Conservation (phyloP, 495 filamentous ascomycete genomes). For the Glutinoglossum americanum region DNA sequence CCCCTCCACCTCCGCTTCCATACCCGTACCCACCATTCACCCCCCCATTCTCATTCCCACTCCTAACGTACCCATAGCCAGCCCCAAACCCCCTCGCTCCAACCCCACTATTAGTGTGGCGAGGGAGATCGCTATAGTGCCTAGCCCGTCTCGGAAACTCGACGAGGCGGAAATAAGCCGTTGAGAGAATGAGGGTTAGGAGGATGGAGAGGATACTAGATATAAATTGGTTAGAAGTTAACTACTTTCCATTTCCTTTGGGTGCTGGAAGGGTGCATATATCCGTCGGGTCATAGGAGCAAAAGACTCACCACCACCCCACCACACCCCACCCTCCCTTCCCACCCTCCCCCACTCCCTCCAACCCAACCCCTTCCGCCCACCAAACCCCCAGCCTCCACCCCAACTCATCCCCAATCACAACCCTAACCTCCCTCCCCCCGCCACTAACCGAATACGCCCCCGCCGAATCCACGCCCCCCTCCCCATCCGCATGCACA, state of each 20-base stretch:
- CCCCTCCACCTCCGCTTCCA: background rate
- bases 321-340: slow-evolving; percentile 42
- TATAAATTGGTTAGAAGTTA: too few species aligned
- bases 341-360: slow-evolving; percentile 32
- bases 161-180: slow-evolving; percentile 40
- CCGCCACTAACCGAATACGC: slow-evolving; percentile 56
- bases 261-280: background rate
- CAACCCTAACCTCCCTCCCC: slow-evolving; percentile 36
- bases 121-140: slow-evolving; percentile 17
- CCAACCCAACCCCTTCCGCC: slow-evolving; percentile 49
- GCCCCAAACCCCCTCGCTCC: background rate
- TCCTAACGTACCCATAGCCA: background rate
- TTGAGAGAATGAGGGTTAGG: slow-evolving; percentile 29
- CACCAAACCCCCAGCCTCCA: slow-evolving; percentile 67
- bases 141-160: slow-evolving; percentile 30
- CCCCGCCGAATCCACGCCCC: slow-evolving; percentile 51
- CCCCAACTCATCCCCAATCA: slow-evolving; percentile 72
- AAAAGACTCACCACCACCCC: slow-evolving; percentile 36
- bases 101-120: background rate
- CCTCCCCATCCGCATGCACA: slow-evolving; percentile 42
- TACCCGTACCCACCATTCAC: background rate
- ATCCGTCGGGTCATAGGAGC: background rate
- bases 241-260: background rate
- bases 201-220: slow-evolving; percentile 18
- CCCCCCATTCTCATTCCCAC: background rate